Conservation (phyloP, 2,329 filamentous ascomycete species). For the Verticillium nubilum region DNA sequence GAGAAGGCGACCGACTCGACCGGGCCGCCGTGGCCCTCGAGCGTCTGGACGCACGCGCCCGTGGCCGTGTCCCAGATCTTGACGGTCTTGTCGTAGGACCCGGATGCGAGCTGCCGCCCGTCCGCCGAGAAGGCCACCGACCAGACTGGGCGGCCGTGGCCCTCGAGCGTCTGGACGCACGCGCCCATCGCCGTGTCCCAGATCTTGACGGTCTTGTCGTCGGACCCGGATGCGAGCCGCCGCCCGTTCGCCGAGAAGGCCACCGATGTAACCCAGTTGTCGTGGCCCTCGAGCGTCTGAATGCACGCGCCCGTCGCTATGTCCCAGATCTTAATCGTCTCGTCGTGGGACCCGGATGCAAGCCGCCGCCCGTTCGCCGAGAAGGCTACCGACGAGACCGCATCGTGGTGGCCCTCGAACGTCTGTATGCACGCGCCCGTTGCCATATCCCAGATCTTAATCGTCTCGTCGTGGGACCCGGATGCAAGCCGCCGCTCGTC, state of each 20-base stretch:
- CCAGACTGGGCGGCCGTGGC: constrained; percentile 1
- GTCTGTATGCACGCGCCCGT: not conserved
- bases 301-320: constrained; percentile 2
- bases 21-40: constrained; percentile 4
- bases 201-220: constrained; percentile 11
- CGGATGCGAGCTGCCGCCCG: constrained; percentile 1
- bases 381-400: constrained; percentile 14
- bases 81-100: too few species aligned
- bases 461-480: not conserved
- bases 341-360: constrained; percentile 6
- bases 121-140: constrained; percentile 6
- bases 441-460: not conserved
- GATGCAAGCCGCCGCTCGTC: not conserved
- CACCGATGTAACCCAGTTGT: constrained; percentile 4
- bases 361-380: constrained; percentile 5
- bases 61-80: too few species aligned
- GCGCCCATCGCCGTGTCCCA: constrained; percentile 8
- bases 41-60: too few species aligned
- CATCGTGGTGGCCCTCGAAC: too few species aligned
- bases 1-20: constrained; percentile 8
- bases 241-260: constrained; percentile 12
- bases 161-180: constrained; percentile 4
- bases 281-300: constrained; percentile 16
- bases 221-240: constrained; percentile 3
- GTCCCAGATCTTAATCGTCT: constrained; percentile 10